A percentile compares a stretch with the other conserved stretches of the same genome.
These are phyloP conservation scores for Perilla frutescens DNA, from an alignment of 257 asterid genomes.

Conservation along the genomic window DNA sequence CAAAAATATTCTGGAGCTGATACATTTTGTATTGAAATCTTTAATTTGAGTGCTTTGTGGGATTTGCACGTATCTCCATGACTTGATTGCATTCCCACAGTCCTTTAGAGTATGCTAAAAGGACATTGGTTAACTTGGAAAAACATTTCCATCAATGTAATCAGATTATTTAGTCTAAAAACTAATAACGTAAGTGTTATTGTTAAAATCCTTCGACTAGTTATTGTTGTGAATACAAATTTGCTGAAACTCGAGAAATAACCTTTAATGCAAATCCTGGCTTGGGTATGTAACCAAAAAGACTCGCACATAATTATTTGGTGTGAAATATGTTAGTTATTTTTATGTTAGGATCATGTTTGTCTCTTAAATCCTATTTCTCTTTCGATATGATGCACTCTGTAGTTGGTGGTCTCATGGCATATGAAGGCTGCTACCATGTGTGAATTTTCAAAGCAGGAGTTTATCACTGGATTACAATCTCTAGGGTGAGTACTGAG, in stretches of 20 bases:
- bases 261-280: slow-evolving; percentile 20
- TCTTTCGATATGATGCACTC: slow-evolving; percentile 20
- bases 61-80: slow-evolving; percentile 3
- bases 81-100: neutral
- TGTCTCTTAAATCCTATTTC: slow-evolving; percentile 6
- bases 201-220: slow-evolving; percentile 5
- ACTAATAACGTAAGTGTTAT: neutral
- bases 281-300: neutral
- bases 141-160: neutral
- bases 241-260: neutral
- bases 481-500: slow-evolving; percentile 78
- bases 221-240: neutral
- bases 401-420: slow-evolving; percentile 64
- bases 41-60: neutral
- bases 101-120: neutral
- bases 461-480: slow-evolving; percentile 84
- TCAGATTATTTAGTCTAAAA: neutral
- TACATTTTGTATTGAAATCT: neutral
- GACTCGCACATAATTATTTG: slow-evolving; percentile 7
- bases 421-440: slow-evolving; percentile 98
- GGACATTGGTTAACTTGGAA: slow-evolving; percentile 6
- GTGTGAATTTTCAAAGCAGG: slow-evolving; percentile 98
- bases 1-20: slow-evolving; percentile 1
- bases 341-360: slow-evolving; percentile 8
- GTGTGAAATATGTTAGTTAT: neutral